Percentiles rank a stretch among this genome's conserved stretches.
These are phyloP conservation scores for Teratosphaeria pseudoeucalypti DNA, from an alignment of 2,329 filamentous ascomycete species.

Conservation along the genomic window DNA sequence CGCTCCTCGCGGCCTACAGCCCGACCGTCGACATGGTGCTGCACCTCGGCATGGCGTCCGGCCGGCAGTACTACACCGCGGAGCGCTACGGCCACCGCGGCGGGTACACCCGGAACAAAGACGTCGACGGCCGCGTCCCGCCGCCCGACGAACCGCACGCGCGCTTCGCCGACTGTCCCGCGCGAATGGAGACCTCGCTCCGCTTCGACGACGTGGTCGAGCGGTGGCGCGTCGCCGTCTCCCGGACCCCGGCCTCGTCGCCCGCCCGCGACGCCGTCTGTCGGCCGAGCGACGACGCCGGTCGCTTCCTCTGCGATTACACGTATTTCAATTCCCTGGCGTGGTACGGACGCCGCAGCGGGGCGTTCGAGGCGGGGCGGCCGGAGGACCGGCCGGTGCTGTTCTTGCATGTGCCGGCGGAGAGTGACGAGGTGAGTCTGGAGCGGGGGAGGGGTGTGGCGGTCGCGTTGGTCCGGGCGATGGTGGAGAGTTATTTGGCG, in stretches of 20 bases:
- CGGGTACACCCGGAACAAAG: conserved; percentile 54
- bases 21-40: conserved; percentile 53
- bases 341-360: conserved; percentile 19
- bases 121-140: conserved; percentile 50
- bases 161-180: conserved; percentile 20
- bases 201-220: conserved; percentile 21
- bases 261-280: conserved; percentile 22
- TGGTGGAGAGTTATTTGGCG: conserved; percentile 25
- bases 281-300: conserved; percentile 30
- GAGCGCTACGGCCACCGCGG: conserved; percentile 62
- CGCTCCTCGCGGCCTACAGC: conserved; percentile 43
- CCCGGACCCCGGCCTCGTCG: conserved; percentile 15
- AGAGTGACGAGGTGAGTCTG: conserved; percentile 25
- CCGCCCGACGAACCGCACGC: conserved; percentile 13
- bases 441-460: conserved; percentile 19
- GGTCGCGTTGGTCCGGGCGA: conserved; percentile 24
- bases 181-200: conserved; percentile 19
- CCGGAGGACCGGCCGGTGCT: conserved; percentile 24
- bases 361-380: conserved; percentile 11
- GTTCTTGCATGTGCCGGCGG: conserved; percentile 33
- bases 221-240: conserved; percentile 16
- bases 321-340: conserved; percentile 33
- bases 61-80: conserved; percentile 54
- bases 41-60: conserved; percentile 71
- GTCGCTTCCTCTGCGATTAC: conserved; percentile 36